phyloP scores from a whole-genome alignment of 495 filamentous ascomycete species.

The Penicillium roqueforti region DNA sequence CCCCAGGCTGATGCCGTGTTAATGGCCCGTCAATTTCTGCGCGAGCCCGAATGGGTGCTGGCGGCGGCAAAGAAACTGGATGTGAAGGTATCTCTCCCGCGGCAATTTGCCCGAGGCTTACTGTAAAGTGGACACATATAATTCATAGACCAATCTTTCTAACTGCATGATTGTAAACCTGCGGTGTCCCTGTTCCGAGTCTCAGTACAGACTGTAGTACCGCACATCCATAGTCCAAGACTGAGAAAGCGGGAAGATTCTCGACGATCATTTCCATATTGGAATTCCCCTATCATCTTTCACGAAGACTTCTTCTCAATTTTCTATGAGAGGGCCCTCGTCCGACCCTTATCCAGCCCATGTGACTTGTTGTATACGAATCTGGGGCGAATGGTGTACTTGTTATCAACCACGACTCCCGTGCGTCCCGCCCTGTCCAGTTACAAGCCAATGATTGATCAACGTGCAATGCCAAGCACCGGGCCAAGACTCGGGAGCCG shows the following conservation, averaged over 20 bases:
- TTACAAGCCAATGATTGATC: not conserved
- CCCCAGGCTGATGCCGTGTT: slow-evolving; percentile 62
- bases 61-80: slow-evolving; percentile 55
- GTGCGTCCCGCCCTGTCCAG: not conserved
- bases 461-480: slow-evolving; percentile 21
- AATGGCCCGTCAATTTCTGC: slow-evolving; percentile 58
- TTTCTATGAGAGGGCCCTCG: not conserved
- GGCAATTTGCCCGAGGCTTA: slow-evolving; percentile 44
- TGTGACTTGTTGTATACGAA: not conserved
- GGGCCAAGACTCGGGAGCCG: slow-evolving; percentile 13
- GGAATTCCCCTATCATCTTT: not conserved
- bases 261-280: not conserved
- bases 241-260: not conserved
- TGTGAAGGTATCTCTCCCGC: slow-evolving; percentile 52
- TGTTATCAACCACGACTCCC: not conserved
- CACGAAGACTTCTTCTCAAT: not conserved
- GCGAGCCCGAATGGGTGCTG: slow-evolving; percentile 65
- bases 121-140: not conserved
- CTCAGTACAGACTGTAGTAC: not conserved
- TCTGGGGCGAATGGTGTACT: not conserved
- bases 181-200: not conserved
- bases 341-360: not conserved
- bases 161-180: not conserved
- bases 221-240: not conserved
- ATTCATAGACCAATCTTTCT: not conserved